A percentile compares a stretch with the other conserved stretches of the same genome.
Evolutionary conservation across 192 early-diverging fungal species (phyloP).

Genomic region (Chytriomyces confervae): DNA sequence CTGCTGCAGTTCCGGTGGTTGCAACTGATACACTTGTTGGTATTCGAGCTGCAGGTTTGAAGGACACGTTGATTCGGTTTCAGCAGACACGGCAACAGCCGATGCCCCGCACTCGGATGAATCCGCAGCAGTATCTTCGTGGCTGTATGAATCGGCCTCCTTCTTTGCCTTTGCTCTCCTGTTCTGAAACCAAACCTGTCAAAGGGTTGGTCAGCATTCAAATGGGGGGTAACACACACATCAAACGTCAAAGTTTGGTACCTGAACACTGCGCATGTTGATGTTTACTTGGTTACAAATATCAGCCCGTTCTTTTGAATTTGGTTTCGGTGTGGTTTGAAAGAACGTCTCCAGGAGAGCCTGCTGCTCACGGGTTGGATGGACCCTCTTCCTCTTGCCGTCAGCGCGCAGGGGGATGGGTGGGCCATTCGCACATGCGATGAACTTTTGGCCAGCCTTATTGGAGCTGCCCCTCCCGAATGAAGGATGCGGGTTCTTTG

Average conservation of each 20-base stretch:
- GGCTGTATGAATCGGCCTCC: neutral
- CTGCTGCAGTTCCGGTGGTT: too few relatives aligned
- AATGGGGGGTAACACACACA: neutral
- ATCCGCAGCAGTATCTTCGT: too few relatives aligned
- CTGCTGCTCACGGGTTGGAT: slow-evolving; percentile 27
- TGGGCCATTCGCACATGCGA: neutral
- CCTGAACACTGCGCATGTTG: slow-evolving; percentile 33
- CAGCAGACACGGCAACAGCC: too few relatives aligned
- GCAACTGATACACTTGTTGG: too few relatives aligned
- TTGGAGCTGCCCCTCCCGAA: slow-evolving; percentile 17
- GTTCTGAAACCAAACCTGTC: slow-evolving; percentile 85
- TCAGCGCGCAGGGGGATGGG: slow-evolving; percentile 20
- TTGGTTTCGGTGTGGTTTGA: slow-evolving; percentile 23
- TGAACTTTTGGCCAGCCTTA: slow-evolving; percentile 1
- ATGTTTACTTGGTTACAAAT: slow-evolving; percentile 27
- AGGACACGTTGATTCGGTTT: too few relatives aligned
- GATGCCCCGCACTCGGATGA: too few relatives aligned
- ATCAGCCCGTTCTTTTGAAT: slow-evolving; percentile 14
- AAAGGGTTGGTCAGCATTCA: slow-evolving; percentile 51
- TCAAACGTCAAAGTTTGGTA: neutral
- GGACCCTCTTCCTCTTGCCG: slow-evolving; percentile 23
- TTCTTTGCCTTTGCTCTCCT: slow-evolving; percentile 73
- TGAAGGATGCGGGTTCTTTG: neutral
- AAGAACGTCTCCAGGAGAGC: slow-evolving; percentile 27
- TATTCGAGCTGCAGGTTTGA: too few relatives aligned